Conservation (phyloP, 768 basidiomycete species). For the Harrya chromipes region DNA sequence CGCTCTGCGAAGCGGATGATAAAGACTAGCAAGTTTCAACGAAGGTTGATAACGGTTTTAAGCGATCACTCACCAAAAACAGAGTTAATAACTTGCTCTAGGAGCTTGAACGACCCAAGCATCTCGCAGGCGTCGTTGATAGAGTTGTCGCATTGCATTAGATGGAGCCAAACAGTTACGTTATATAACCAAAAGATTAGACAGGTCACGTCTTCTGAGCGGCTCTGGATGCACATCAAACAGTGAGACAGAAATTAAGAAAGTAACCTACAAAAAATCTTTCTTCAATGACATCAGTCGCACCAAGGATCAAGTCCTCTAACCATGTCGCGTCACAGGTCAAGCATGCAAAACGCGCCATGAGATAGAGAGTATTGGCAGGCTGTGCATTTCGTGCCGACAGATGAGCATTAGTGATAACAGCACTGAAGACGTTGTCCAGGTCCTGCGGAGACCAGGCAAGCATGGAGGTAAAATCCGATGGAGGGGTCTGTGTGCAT, state of each 20-base stretch:
- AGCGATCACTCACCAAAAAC: slow-evolving; percentile 68
- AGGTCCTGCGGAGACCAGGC: slow-evolving; percentile 84
- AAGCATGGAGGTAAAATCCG: slow-evolving; percentile 85
- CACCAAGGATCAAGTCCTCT: slow-evolving; percentile 88
- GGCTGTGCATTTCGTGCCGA: slow-evolving; percentile 76
- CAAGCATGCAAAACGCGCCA: slow-evolving; percentile 89
- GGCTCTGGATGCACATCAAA: slow-evolving; percentile 48
- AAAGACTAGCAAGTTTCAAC: slow-evolving; percentile 59
- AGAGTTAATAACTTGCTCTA: slow-evolving; percentile 92
- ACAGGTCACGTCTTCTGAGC: slow-evolving; percentile 80
- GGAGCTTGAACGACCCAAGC: slow-evolving; percentile 77
- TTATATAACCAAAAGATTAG: slow-evolving; percentile 97
- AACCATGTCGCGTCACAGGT: slow-evolving; percentile 91
- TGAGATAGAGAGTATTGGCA: slow-evolving; percentile 87
- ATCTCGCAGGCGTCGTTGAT: slow-evolving; percentile 79
- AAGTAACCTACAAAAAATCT: slow-evolving; percentile 75
- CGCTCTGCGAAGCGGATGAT: slow-evolving; percentile 91
- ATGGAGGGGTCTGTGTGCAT: slow-evolving; percentile 57
- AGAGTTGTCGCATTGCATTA: slow-evolving; percentile 81
- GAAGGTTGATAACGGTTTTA: neutral
- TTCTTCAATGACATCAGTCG: slow-evolving; percentile 90
- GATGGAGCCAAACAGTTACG: slow-evolving; percentile 83
- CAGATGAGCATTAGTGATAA: slow-evolving; percentile 75
- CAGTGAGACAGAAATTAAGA: slow-evolving; percentile 3
- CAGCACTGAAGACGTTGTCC: slow-evolving; percentile 73